These are phyloP conservation scores for Alternaria sp. DNA, from an alignment of 2,329 filamentous ascomycete genomes.

Conservation along the genomic window DNA sequence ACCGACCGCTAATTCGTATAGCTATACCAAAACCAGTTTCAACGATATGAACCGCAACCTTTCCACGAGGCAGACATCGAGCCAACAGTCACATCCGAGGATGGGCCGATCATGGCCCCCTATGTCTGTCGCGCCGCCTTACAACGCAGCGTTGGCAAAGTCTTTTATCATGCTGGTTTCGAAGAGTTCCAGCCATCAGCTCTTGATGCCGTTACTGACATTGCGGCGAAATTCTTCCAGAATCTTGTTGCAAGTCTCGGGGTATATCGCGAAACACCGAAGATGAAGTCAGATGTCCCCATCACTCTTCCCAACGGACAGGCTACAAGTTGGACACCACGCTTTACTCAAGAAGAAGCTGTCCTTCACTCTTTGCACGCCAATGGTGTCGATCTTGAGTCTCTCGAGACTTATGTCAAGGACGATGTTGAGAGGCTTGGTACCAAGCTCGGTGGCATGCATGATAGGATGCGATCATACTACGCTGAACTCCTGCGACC, in stretches of 20 bases:
- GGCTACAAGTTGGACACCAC: constrained; percentile 62
- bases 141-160: constrained; percentile 88
- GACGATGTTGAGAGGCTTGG: constrained; percentile 91
- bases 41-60: constrained; percentile 89
- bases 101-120: constrained; percentile 85
- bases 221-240: constrained; percentile 86
- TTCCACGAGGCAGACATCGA: constrained; percentile 87
- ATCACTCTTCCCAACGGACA: constrained; percentile 32
- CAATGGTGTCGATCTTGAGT: constrained; percentile 81
- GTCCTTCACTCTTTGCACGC: constrained; percentile 85
- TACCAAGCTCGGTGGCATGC: constrained; percentile 78
- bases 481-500: constrained; percentile 92
- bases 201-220: constrained; percentile 85
- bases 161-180: constrained; percentile 95
- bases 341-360: constrained; percentile 83
- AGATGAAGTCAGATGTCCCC: constrained; percentile 63
- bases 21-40: constrained; percentile 98
- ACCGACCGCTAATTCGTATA: constrained; percentile 47
- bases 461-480: constrained; percentile 93
- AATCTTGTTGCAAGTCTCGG: constrained; percentile 82
- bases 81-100: constrained; percentile 86
- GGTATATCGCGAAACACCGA: constrained; percentile 82
- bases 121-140: constrained; percentile 82
- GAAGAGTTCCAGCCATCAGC: constrained; percentile 97
- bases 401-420: constrained; percentile 83